Evolutionary conservation across 306 rosid genomes (phyloP).

Genomic region (Erythrophleum fordii): DNA sequence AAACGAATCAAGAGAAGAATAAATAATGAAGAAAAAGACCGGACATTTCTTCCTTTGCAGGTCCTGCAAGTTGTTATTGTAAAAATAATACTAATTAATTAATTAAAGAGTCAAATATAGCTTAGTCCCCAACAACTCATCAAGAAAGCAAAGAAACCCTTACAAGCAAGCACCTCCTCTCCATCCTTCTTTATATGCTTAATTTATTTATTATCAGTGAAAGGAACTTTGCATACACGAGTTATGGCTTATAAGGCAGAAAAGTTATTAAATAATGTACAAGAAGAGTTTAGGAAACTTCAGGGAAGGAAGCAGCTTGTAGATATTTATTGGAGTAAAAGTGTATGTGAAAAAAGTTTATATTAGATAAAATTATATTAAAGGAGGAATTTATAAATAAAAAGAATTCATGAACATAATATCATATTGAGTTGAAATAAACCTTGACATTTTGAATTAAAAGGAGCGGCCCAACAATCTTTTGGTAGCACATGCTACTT

Average conservation of each 20-base stretch:
- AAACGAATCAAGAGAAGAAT: constrained; percentile 34
- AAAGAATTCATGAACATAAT: too few relatives aligned
- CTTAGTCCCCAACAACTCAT: not conserved
- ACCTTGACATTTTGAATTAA: too few relatives aligned
- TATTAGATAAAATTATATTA: too few relatives aligned
- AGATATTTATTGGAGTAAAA: too few relatives aligned
- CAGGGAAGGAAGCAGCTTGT: not conserved
- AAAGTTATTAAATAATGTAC: too few relatives aligned
- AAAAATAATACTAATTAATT: not conserved
- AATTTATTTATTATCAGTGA: too few relatives aligned
- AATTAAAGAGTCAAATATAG: not conserved
- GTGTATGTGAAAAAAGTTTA: too few relatives aligned
- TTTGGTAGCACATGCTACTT: not conserved
- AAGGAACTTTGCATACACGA: too few relatives aligned
- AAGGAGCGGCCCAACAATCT: too few relatives aligned
- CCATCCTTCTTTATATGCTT: not conserved
- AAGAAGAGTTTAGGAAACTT: not conserved
- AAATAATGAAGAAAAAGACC: constrained; percentile 1
- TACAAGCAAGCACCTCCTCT: not conserved
- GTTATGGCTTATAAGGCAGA: too few relatives aligned
- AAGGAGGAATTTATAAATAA: too few relatives aligned
- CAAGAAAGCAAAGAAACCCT: not conserved
- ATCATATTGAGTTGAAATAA: too few relatives aligned
- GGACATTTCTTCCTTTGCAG: not conserved
- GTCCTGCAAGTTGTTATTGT: not conserved